Evolutionary conservation across 164 flowering plant genomes (phyloP), one percentile per base, ranked within the genome.

Genomic region (Piper betle): DNA sequence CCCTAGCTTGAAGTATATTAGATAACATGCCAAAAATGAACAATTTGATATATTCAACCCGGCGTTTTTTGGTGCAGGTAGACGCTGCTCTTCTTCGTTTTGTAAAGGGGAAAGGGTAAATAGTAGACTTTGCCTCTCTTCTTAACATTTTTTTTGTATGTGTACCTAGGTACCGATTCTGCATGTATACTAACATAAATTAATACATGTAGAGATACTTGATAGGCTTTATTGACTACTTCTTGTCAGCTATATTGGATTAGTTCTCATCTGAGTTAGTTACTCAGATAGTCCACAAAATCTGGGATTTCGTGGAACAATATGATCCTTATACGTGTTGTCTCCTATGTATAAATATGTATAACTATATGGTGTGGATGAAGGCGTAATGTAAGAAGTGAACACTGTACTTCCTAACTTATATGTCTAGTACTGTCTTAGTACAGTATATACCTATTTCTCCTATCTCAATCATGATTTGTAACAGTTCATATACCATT

Each of bases 81-180:
- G 88, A 85, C 64, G 68, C 84, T 60, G 78, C 93, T 57, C 63
- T 86, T 46, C 68, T 87, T 65, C 81, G 84, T 55, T 86, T 84
- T 62, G 61, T 91, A 66, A 77, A 66, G 78, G 96, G 91, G 58
- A 87, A 86, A 80, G 80, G 82, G 93, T 91, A 82, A 25, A 55
- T 55, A 11, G 1, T 55, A 25, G 20, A 53, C 38, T 12, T 55
- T 15, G 1, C 37, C 9, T 12, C 12, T 25, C 15, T 38, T 55
- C 25, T 6, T 7, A 43, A 20, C 54, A 58, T 16, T 54, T 8
- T 25, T 25, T 25, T 25, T 25, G 33, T 25, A 25, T 25, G 33
- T 25, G 33, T 25, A 25, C 33, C 33, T 25, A 25, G 33, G 33
- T 25, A 25, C 33, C 33, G 2, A 25, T 25, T 25, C 1, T 25